Evolutionary conservation across 2,329 filamentous ascomycete genomes (phyloP).

Genomic region (Pezizomycotina sp.): DNA sequence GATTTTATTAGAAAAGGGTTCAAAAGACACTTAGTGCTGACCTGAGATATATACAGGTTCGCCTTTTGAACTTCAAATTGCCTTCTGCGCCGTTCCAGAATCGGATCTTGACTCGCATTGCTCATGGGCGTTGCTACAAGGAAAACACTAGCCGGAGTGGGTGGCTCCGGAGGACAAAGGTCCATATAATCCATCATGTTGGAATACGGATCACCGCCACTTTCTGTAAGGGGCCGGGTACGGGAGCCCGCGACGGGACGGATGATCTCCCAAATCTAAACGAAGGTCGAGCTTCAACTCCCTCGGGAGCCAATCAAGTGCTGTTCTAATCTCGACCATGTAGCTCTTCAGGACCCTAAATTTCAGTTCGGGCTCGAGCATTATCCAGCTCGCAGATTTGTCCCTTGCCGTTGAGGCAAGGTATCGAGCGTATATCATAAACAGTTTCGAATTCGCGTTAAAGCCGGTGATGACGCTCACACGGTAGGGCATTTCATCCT

Average conservation of each 20-base stretch:
- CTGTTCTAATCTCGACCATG: conserved; percentile 15
- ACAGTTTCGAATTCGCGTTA: conserved; percentile 18
- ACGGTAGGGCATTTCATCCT: conserved; percentile 11
- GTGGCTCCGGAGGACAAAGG: too few species aligned
- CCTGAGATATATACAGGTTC: conserved; percentile 17
- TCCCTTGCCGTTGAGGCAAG: conserved; percentile 17
- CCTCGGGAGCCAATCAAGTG: conserved; percentile 14
- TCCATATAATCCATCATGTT: too few species aligned
- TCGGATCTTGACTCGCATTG: too few species aligned
- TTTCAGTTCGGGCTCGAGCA: conserved; percentile 17
- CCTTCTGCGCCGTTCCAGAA: conserved; percentile 16
- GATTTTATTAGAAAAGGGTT: too few species aligned
- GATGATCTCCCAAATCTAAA: too few species aligned
- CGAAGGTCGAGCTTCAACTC: conserved; percentile 18
- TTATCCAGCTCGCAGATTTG: conserved; percentile 17
- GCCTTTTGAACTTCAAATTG: conserved; percentile 18
- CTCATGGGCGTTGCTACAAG: too few species aligned
- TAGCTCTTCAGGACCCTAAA: conserved; percentile 17
- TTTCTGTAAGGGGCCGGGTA: too few species aligned
- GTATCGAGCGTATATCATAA: conserved; percentile 18
- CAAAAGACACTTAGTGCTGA: too few species aligned
- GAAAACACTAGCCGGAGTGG: too few species aligned
- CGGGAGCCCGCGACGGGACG: too few species aligned
- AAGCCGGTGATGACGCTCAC: too few species aligned
- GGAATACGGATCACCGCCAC: too few species aligned